phyloP scores from a whole-genome alignment of 225 moss, liverwort and hornwort species.

The Asterella californica region DNA sequence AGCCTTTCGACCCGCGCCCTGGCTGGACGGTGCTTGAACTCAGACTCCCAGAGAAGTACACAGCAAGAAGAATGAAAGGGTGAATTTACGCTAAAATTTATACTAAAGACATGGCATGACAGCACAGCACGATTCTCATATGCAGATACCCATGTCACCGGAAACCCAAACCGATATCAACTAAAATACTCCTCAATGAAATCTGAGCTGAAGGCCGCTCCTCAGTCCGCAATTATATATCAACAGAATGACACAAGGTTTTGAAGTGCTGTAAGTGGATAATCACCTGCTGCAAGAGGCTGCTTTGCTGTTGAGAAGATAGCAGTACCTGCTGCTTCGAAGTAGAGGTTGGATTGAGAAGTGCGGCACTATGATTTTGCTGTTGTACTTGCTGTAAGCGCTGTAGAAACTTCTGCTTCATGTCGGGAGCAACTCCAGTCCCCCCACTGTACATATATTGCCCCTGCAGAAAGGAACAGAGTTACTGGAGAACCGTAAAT shows the following conservation, averaged over 20 bases:
- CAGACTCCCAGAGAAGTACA: too few species aligned
- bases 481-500: background rate
- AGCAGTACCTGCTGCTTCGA: conserved; percentile 33
- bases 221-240: too few species aligned
- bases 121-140: too few species aligned
- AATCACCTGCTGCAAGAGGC: conserved; percentile 38
- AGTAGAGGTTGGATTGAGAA: conserved; percentile 30
- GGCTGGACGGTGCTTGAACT: too few species aligned
- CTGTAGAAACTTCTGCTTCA: conserved; percentile 92
- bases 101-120: too few species aligned
- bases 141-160: too few species aligned
- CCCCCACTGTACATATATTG: conserved; percentile 54
- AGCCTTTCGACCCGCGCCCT: too few species aligned
- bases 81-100: too few species aligned
- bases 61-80: too few species aligned
- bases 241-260: background rate
- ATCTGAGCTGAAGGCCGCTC: background rate
- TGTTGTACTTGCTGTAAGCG: conserved; percentile 85
- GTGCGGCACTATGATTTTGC: conserved; percentile 61
- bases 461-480: conserved; percentile 43
- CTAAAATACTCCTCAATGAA: too few species aligned
- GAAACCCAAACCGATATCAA: too few species aligned
- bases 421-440: conserved; percentile 85
- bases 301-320: conserved; percentile 61
- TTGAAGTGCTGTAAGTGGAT: background rate